Percentiles rank a stretch among this genome's conserved stretches.
These are phyloP conservation scores for Nigrospora oryzae DNA, from an alignment of 2,329 filamentous ascomycete genomes.

Conservation along the genomic window DNA sequence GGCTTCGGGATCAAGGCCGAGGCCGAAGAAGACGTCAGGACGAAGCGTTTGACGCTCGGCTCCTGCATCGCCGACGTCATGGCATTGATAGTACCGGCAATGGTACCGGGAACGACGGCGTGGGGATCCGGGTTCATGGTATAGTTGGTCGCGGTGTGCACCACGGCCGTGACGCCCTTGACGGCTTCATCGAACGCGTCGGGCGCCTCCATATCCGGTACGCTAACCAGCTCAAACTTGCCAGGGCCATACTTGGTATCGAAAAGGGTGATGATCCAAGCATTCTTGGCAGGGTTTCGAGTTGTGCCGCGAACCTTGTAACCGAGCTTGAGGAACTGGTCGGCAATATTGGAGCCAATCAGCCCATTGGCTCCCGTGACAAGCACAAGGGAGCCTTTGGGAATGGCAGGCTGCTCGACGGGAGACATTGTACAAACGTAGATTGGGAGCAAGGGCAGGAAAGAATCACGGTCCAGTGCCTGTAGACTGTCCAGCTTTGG, in stretches of 20 bases:
- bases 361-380: background rate
- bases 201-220: background rate
- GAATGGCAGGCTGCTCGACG: background rate
- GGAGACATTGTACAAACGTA: too few species aligned
- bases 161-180: constrained; percentile 10
- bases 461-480: too few species aligned
- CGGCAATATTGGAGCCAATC: background rate
- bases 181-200: background rate
- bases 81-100: constrained; percentile 13
- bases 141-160: constrained; percentile 10
- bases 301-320: background rate
- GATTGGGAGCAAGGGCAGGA: too few species aligned
- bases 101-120: constrained; percentile 5
- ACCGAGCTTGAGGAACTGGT: background rate
- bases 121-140: constrained; percentile 9
- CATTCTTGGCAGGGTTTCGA: background rate
- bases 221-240: background rate
- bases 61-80: constrained; percentile 12
- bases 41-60: constrained; percentile 11
- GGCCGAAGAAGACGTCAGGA: constrained; percentile 11
- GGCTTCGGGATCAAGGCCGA: constrained; percentile 5
- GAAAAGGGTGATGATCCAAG: background rate
- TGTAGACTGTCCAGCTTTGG: too few species aligned
- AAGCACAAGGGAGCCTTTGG: background rate
- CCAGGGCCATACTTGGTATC: background rate